Evolutionary conservation across 2,329 filamentous ascomycete species (phyloP), one percentile per base, ranked within the genome.

Genomic region (Colletotrichum brevisporum): DNA sequence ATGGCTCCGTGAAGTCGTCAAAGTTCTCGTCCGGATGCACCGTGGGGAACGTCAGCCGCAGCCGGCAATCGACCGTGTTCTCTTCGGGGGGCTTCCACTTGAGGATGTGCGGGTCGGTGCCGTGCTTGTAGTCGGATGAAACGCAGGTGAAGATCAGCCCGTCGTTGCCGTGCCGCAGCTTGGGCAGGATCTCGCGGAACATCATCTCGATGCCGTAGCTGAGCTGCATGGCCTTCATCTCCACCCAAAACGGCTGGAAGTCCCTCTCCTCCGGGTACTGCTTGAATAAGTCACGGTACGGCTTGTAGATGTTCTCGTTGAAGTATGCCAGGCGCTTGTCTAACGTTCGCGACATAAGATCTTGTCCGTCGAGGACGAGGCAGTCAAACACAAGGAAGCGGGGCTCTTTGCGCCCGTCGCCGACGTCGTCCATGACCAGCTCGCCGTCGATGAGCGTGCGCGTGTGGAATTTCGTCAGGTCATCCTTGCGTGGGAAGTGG

Each of bases 71-170:
- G 74, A 99, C 90, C 0, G 94, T 97, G 83, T 99, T 99, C 79
- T 99, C 96, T 73, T 93, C 87, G 4, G 94, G 94, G 0, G 95
- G 94, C 82, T 99, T 99, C 96, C 96, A 99, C 80, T 99, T 99
- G 47, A 99, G 85, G 71, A 98, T 99, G 78, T 97, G 92, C 57
- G 89, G 89, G 80, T 99, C 96, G 13, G 96, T 99, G 73, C 96
- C 96, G 73, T 92, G 91, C 74, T 91, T 91, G 83, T 99, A 99
- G 10, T 91, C 88, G 18, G 93, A 94, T 74, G 90, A 92, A 72
- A 93, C 90, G 82, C 95, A 97, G n/a, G 96, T 98, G 81, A 98
- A 99, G 76, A 99, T 97, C 54, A 99, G 87, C 6, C 96, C 96
- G 78, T 99, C 96, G 79, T 98, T 98, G 71, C 95, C 95, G 78